Base-by-base conservation (phyloP, 805 yeast genomes). In the Clavispora vitiphila region DNA sequence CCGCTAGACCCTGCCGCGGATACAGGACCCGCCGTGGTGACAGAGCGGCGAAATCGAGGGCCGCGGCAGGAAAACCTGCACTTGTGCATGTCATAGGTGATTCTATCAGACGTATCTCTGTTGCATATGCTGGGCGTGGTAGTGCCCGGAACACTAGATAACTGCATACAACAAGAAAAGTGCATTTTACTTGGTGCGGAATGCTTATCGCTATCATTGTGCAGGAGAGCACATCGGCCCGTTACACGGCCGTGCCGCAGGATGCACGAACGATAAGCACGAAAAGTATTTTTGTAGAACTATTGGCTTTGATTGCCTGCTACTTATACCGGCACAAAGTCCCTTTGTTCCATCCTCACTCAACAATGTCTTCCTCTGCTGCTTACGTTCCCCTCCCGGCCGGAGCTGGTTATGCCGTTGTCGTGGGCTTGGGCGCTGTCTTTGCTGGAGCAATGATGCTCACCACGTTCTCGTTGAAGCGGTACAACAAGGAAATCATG, bases 321-420 rank as follows among this genome's bases (percentile, higher is more conserved):
- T 29, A 29, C 32, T 29, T 29, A 29, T 29, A 29, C 10, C 32
- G 2, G 20, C 12, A 2, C 6, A 15, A 15, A 2, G 19, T 20
- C 32, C 30, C 22, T 5, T 14, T n/a, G 16, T 15, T 4, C 20
- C 20, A 16, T 4, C 19, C 1, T 22, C 16, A 11, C 26, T 18
- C 35, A 14, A 19, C 34, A 27, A 54, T 56, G 57, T 40, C 57
- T 29, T 38, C 57, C 26, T 38, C 54, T 38, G 48, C 50, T 26
- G 44, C 39, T 29, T 54, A 48, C 39, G 50, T 54, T 16, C 67
- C 74, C 5, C 69, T 81, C 27, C 79, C 86, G 2, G 85, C 86
- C 61, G 84, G 88, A 29, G 88, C 85, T 2, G 96, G 96, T 7
- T 88, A 88, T 55, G 96, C 87, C 16, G 81, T 88, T 40, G 86